phyloP scores from a whole-genome alignment of 306 rosid genomes.

The Fragaria nilgerrensis region DNA sequence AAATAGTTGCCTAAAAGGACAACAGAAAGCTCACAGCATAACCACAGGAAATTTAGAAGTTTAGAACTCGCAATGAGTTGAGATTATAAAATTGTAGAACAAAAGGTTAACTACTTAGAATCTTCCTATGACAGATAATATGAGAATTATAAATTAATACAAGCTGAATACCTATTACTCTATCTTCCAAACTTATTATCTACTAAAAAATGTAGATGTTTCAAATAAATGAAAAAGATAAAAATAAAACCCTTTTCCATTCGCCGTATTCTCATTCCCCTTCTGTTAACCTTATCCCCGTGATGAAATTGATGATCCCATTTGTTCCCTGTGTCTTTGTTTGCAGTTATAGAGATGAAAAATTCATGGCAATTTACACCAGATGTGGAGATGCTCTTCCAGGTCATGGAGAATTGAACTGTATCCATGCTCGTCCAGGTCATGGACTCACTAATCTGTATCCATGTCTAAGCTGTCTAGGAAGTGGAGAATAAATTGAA shows the following conservation, averaged over 20 bases:
- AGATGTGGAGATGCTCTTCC: neutral
- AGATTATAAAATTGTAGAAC: neutral
- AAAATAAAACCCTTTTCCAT: neutral
- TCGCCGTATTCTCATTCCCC: neutral
- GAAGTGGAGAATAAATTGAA: neutral
- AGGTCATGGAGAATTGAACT: neutral
- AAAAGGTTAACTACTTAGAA: neutral
- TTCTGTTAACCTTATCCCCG: neutral
- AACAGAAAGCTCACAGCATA: neutral
- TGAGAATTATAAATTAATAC: slow-evolving; percentile 5
- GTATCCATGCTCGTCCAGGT: neutral
- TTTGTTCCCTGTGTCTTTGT: neutral
- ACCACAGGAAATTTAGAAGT: neutral
- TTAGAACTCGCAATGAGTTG: neutral
- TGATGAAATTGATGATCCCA: neutral
- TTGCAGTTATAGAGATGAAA: slow-evolving; percentile 14
- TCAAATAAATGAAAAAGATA: neutral
- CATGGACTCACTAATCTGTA: neutral
- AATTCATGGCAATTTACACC: slow-evolving; percentile 3
- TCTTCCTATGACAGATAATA: neutral
- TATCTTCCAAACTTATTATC: slow-evolving; percentile 17
- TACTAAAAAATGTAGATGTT: neutral
- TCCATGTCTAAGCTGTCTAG: slow-evolving; percentile 1
- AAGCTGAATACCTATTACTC: slow-evolving; percentile 6
- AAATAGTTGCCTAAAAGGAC: neutral